phyloP scores from a whole-genome alignment of 2,329 filamentous ascomycete species.

The Xylariaceae sp. region DNA sequence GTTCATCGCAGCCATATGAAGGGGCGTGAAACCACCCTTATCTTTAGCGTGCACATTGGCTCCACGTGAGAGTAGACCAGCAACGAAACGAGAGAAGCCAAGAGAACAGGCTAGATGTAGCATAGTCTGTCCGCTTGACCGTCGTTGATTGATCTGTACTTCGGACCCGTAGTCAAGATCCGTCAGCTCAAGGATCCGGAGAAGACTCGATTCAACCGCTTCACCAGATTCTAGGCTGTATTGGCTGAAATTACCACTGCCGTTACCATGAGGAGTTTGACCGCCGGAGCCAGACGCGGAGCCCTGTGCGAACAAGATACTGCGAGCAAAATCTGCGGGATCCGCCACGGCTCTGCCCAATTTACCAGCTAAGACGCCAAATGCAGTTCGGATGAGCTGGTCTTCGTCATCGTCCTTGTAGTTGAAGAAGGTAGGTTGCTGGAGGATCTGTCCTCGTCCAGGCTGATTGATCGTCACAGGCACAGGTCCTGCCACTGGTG shows the following conservation, averaged over 20 bases:
- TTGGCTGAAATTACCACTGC: conserved; percentile 34
- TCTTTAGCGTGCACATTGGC: conserved; percentile 71
- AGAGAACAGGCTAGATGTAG: conserved; percentile 73
- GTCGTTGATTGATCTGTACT: conserved; percentile 61
- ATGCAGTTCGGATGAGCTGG: conserved; percentile 61
- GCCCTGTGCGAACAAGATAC: conserved; percentile 47
- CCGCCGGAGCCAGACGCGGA: conserved; percentile 41
- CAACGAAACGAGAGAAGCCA: conserved; percentile 69
- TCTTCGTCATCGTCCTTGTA: conserved; percentile 69
- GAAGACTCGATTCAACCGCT: conserved; percentile 57
- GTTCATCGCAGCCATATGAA: conserved; percentile 76
- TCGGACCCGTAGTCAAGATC: conserved; percentile 69
- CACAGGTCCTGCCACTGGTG: conserved; percentile 61
- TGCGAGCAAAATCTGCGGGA: conserved; percentile 55
- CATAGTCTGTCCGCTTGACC: conserved; percentile 69
- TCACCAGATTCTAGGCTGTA: conserved; percentile 38
- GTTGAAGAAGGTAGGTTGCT: conserved; percentile 55
- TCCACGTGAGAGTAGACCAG: conserved; percentile 70
- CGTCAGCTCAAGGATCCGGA: conserved; percentile 71
- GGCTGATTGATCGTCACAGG: conserved; percentile 62
- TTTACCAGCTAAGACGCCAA: conserved; percentile 60
- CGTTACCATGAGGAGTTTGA: conserved; percentile 38
- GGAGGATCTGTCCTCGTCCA: conserved; percentile 28
- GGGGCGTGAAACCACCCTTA: conserved; percentile 72
- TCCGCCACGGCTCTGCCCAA: conserved; percentile 58